Percentiles rank a stretch among this genome's conserved stretches.
Conservation (phyloP, 2,329 filamentous ascomycete species). For the Fusarium algeriense region DNA sequence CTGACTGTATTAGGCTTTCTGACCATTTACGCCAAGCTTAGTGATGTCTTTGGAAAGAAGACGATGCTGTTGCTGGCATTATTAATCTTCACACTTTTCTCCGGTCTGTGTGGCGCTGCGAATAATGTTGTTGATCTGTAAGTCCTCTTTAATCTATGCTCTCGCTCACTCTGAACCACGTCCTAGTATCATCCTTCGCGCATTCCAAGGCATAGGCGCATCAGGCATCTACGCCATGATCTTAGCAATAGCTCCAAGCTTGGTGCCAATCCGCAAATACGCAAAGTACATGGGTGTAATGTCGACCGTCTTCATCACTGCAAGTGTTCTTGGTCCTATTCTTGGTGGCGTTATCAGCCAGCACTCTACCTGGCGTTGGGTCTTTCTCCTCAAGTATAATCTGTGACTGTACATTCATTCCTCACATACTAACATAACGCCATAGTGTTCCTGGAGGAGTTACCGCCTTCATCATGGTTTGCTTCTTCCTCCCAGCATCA, state of each 20-base stretch:
- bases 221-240: constrained; percentile 13
- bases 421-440: neutral
- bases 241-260: neutral
- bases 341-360: constrained; percentile 9
- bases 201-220: constrained; percentile 8
- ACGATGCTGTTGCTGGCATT: constrained; percentile 11
- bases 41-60: constrained; percentile 18
- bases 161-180: accelerated
- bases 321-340: constrained; percentile 6
- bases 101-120: constrained; percentile 12
- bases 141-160: accelerated
- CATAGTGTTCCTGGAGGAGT: constrained; percentile 2
- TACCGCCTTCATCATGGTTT: neutral
- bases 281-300: constrained; percentile 13
- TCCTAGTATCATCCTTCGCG: neutral
- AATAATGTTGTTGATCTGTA: constrained; percentile 12
- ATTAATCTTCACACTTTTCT: constrained; percentile 4
- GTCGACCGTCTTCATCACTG: constrained; percentile 15
- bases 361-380: constrained; percentile 18
- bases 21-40: constrained; percentile 4
- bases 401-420: accelerated
- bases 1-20: neutral
- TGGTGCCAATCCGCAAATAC: constrained; percentile 1
- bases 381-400: constrained; percentile 14
- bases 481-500: neutral